Base-by-base conservation (phyloP, 2,329 filamentous ascomycete genomes). In the Colletotrichum shisoi region DNA sequence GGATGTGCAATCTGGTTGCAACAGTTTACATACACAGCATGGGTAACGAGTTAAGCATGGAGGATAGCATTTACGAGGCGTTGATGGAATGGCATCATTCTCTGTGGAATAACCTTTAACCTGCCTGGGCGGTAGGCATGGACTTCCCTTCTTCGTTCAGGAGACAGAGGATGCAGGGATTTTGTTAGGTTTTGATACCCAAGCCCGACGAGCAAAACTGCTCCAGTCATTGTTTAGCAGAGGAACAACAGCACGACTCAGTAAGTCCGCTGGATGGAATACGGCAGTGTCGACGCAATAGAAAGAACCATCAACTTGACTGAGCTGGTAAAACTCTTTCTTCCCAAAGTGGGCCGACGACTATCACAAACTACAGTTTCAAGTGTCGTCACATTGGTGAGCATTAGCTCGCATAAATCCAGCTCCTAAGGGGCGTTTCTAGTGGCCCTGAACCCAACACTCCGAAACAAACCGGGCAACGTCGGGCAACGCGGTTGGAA, bases 131-230 rank as follows among this genome's bases (percentile, higher is more conserved):
- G n/a, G 5, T 11, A 48, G 31, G 56, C 34, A n/a, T 37, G 27
- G 39, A 37, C 27, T 8, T 48, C 12, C n/a, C 6, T 57, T 46
- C 24, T 24, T 12, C 8, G 27, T 46, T 37, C 5, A 8, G 15
- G 17, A 21, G 37, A 21, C 8, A 46, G 56, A 48, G 31, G 19
- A n/a, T 48, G 51, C 51, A 27, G 24, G 44, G 31, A 48, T 17
- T 48, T n/a, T 46, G 31, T 58, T 48, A 46, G 27, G 34, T 39
- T 34, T 34, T 58, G 56, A 58, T 58, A 58, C 56, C 56, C 56
- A 39, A 24, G 19, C 8, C 17, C 19, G 31, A 39, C n/a, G 31
- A 58, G 56, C 56, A 48, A 39, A 46, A 27, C 2, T 58, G 56
- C 44, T 58, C 56, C 15, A 34, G 42, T 48, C 44, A 34, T 13